These are phyloP conservation scores for Cystobasidium pallidum DNA, from an alignment of 1,284 basidiomycete species.

Conservation along the genomic window DNA sequence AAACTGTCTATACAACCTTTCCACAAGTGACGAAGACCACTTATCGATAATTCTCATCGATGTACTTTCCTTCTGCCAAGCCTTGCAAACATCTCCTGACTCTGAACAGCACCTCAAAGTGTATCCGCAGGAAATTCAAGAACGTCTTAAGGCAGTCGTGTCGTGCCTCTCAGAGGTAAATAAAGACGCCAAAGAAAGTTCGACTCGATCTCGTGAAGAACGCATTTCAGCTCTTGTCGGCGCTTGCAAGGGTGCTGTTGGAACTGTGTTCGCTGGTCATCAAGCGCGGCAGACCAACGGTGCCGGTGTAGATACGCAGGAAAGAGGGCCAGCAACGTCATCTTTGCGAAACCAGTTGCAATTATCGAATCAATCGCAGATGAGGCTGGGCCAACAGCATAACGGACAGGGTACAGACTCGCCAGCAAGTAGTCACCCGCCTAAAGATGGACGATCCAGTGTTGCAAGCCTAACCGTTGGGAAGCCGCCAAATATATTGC, in stretches of 20 bases:
- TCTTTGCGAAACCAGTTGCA: background rate
- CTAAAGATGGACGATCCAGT: no score
- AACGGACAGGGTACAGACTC: background rate
- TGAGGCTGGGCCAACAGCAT: background rate
- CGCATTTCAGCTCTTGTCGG: background rate
- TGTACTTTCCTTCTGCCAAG: background rate
- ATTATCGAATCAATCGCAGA: background rate
- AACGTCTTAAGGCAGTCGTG: background rate
- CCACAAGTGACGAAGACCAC: background rate
- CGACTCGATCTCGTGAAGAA: background rate
- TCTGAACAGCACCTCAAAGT: background rate
- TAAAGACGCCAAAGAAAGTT: background rate
- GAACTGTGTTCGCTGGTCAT: background rate
- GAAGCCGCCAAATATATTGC: background rate
- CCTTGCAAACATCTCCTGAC: background rate
- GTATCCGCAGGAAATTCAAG: background rate
- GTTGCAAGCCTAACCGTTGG: no score
- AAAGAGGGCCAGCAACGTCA: background rate
- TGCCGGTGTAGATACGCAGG: background rate
- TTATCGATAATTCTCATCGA: background rate
- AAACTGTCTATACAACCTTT: background rate
- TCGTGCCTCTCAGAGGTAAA: background rate
- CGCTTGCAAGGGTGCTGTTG: background rate
- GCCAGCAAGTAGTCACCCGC: background rate
- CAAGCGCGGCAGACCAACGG: background rate